Evolutionary conservation across 495 filamentous ascomycete species (phyloP).

Genomic region (Penicillium chermesinum): DNA sequence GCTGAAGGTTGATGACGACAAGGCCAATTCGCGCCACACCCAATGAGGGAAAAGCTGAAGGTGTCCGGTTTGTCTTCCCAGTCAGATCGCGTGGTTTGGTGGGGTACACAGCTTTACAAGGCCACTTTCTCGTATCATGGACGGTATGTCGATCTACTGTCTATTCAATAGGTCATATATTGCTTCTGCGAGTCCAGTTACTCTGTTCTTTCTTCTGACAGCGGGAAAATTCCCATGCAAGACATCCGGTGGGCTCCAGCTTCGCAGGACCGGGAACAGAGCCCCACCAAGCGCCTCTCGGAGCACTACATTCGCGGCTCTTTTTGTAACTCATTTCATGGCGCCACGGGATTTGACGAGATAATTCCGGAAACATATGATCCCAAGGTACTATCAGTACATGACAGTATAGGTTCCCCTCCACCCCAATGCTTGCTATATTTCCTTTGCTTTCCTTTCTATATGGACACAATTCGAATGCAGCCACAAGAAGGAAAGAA

Average conservation of each 20-base stretch:
- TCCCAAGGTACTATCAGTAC: too few species aligned
- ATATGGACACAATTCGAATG: too few species aligned
- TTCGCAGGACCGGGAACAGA: background rate
- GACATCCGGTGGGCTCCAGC: background rate
- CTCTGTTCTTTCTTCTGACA: background rate
- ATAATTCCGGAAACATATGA: too few species aligned
- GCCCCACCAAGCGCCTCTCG: background rate
- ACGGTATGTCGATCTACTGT: background rate
- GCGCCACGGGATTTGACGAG: too few species aligned
- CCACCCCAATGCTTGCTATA: too few species aligned
- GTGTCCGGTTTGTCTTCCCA: background rate
- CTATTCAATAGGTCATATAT: too few species aligned
- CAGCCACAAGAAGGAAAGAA: too few species aligned
- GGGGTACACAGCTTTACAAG: slow-evolving; percentile 2
- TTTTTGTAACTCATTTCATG: too few species aligned
- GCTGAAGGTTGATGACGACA: slow-evolving; percentile 7
- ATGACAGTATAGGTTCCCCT: too few species aligned
- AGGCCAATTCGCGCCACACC: slow-evolving; percentile 8
- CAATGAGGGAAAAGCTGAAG: slow-evolving; percentile 10
- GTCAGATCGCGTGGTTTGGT: background rate
- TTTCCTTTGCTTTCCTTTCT: too few species aligned
- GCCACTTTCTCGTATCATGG: background rate
- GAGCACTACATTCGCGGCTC: too few species aligned
- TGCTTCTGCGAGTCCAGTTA: background rate
- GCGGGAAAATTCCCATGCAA: background rate